These are phyloP conservation scores for Alnus rubra DNA, from an alignment of 306 rosid species.

Conservation along the genomic window DNA sequence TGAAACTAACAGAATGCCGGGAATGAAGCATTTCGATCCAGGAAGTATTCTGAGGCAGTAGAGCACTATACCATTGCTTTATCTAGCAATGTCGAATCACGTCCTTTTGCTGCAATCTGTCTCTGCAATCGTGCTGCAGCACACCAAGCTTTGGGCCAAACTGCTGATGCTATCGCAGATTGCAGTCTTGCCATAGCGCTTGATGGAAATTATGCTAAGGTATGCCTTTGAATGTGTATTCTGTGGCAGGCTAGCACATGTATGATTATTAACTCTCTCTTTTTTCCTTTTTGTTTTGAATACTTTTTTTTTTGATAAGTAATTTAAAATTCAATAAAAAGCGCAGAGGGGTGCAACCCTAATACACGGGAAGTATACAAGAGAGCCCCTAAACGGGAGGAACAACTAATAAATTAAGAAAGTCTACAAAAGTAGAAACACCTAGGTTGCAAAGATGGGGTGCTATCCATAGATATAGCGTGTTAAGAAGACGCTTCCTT, in stretches of 20 bases:
- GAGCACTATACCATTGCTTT: conserved; percentile 81
- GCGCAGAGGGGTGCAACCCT: no score
- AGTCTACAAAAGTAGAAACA: no score
- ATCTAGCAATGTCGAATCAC: conserved; percentile 66
- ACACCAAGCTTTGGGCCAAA: conserved; percentile 84
- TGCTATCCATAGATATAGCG: no score
- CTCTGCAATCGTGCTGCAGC: conserved; percentile 96
- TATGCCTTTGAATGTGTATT: conserved; percentile 30
- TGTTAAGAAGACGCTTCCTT: no score
- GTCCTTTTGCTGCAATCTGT: conserved; percentile 84
- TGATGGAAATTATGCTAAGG: conserved; percentile 82
- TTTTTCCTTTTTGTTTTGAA: not conserved
- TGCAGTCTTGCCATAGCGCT: conserved; percentile 90
- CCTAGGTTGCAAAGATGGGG: no score
- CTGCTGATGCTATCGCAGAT: conserved; percentile 90
- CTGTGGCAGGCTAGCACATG: not conserved
- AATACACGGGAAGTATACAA: no score
- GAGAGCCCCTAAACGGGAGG: no score
- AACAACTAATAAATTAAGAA: no score
- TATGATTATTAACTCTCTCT: not conserved
- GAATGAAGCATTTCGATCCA: conserved; percentile 68
- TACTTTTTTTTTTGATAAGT: no score
- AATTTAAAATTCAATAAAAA: no score
- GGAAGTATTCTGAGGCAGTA: conserved; percentile 69
- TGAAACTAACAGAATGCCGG: conserved; percentile 68